phyloP scores from a whole-genome alignment of 2,329 filamentous ascomycete species.

The Colletotrichum sublineola region DNA sequence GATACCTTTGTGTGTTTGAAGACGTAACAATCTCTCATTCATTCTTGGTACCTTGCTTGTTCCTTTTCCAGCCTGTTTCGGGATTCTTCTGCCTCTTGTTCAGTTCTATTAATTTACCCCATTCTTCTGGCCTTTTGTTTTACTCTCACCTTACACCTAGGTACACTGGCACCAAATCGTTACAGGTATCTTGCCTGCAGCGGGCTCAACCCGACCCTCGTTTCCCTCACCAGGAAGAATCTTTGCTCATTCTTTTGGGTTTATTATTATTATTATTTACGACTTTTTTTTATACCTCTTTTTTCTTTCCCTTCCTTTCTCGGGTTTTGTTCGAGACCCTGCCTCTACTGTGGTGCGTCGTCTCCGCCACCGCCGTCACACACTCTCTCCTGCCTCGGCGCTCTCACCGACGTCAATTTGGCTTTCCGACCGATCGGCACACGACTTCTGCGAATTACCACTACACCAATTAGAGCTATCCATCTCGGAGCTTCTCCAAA shows the following conservation, averaged over 20 bases:
- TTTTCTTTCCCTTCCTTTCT: conserved; percentile 1
- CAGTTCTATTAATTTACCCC: conserved; percentile 23
- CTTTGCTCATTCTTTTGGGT: conserved; percentile 14
- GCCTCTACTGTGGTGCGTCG: conserved; percentile 12
- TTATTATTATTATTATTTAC: not conserved
- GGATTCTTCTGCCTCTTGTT: conserved; percentile 12
- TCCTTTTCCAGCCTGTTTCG: conserved; percentile 13
- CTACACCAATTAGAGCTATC: not conserved
- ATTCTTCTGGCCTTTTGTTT: conserved; percentile 2
- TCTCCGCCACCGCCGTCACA: conserved; percentile 10
- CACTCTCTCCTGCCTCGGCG: not conserved
- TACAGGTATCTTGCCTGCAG: conserved; percentile 41
- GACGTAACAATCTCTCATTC: conserved; percentile 19
- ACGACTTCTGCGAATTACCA: conserved; percentile 44
- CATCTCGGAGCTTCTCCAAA: not conserved
- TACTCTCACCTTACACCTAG: conserved; percentile 13
- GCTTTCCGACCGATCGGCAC: conserved; percentile 36
- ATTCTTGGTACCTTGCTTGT: conserved; percentile 1
- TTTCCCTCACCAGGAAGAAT: conserved; percentile 30
- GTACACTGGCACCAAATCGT: not conserved
- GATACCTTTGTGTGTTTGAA: conserved; percentile 1
- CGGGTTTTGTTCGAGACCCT: conserved; percentile 1
- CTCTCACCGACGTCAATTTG: conserved; percentile 11
- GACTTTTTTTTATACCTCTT: not conserved
- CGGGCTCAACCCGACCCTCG: conserved; percentile 14